Percentiles rank a stretch among this genome's conserved stretches.
Evolutionary conservation across 2,329 filamentous ascomycete genomes (phyloP).

Genomic region (Pseudogymnoascus verrucosus): DNA sequence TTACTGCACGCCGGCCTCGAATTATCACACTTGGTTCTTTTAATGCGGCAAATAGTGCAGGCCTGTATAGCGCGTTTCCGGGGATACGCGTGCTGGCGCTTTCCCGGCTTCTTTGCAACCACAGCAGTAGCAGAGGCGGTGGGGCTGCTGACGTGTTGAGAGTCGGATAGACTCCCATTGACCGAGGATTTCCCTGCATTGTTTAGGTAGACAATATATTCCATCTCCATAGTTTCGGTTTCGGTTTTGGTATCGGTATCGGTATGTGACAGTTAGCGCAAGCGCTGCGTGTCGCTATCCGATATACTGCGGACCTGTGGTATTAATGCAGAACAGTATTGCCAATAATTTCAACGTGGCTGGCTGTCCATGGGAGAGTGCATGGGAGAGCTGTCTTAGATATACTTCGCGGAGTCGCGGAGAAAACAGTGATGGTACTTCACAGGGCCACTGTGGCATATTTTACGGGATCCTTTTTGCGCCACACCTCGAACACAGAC

Average conservation of each 20-base stretch:
- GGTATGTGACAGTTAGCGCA: not conserved
- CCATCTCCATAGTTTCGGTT: not conserved
- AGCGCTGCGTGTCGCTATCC: not conserved
- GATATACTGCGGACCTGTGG: not conserved
- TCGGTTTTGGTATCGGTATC: not conserved
- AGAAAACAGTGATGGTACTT: too few relatives aligned
- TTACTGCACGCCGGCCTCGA: slow-evolving; percentile 26
- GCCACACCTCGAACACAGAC: too few relatives aligned
- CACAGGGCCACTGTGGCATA: too few relatives aligned
- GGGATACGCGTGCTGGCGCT: slow-evolving; percentile 12
- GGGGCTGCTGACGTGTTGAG: not conserved
- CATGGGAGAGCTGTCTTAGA: too few relatives aligned
- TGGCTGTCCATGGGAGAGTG: too few relatives aligned
- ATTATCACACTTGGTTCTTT: slow-evolving; percentile 24
- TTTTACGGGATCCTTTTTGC: too few relatives aligned
- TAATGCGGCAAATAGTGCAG: slow-evolving; percentile 27
- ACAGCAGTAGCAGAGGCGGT: not conserved
- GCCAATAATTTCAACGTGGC: too few relatives aligned
- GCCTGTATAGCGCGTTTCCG: slow-evolving; percentile 28
- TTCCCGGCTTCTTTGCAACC: not conserved
- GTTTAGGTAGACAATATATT: not conserved
- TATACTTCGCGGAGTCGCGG: too few relatives aligned
- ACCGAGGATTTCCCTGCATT: not conserved
- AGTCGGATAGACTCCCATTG: not conserved
- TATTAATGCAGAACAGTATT: too few relatives aligned